These are phyloP conservation scores for Penicillium maclennaniae DNA, from an alignment of 495 filamentous ascomycete genomes.

Conservation along the genomic window DNA sequence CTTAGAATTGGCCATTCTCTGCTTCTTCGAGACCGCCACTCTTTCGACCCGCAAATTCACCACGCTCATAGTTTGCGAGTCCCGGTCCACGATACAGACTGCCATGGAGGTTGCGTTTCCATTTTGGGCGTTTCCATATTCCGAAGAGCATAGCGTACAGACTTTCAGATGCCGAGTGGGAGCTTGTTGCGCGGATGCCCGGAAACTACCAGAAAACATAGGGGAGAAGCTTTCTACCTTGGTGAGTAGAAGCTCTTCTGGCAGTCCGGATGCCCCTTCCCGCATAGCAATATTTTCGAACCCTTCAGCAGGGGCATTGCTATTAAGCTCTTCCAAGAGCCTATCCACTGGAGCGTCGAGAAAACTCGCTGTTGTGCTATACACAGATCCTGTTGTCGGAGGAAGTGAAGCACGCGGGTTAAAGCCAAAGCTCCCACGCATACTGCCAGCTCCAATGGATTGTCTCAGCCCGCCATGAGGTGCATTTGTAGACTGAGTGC, in stretches of 20 bases:
- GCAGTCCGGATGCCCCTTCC: conserved; percentile 65
- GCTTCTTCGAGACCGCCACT: conserved; percentile 30
- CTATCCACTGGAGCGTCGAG: conserved; percentile 66
- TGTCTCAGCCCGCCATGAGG: conserved; percentile 57
- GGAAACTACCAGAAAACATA: conserved; percentile 55
- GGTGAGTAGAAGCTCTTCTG: conserved; percentile 67
- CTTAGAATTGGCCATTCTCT: conserved; percentile 21
- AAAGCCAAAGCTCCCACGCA: conserved; percentile 56
- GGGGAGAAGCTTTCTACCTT: conserved; percentile 69
- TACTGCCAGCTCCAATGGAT: conserved; percentile 69
- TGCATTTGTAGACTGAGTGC: conserved; percentile 42
- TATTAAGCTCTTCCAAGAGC: conserved; percentile 67
- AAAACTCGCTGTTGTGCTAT: conserved; percentile 50
- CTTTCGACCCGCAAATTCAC: conserved; percentile 53
- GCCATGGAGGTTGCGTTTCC: conserved; percentile 47
- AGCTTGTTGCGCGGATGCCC: conserved; percentile 46
- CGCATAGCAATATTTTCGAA: conserved; percentile 68
- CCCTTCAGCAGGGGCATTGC: conserved; percentile 58
- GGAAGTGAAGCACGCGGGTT: conserved; percentile 42
- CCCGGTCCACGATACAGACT: conserved; percentile 64
- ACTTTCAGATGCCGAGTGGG: conserved; percentile 51
- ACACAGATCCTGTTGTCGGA: conserved; percentile 38
- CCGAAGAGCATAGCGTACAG: conserved; percentile 61
- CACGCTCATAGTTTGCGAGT: conserved; percentile 63
- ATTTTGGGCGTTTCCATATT: conserved; percentile 29